Conservation (phyloP, 805 yeast species). For the Metschnikowia shivogae region DNA sequence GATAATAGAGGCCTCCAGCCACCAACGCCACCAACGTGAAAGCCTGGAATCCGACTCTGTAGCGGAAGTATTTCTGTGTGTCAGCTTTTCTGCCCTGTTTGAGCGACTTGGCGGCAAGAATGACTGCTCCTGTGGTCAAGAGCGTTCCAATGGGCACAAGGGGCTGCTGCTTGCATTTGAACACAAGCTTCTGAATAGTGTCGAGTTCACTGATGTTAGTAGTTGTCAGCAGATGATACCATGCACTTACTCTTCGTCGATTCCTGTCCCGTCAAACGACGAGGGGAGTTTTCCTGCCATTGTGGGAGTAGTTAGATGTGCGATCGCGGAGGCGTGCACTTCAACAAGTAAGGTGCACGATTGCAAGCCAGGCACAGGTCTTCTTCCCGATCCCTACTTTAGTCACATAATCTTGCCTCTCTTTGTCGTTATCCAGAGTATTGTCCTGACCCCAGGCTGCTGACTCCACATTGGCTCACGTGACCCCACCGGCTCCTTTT, state of each 20-base stretch:
- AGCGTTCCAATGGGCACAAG: conserved; percentile 80
- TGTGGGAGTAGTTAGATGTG: not conserved
- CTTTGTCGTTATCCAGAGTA: too few species aligned
- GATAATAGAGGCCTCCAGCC: conserved; percentile 71
- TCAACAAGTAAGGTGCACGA: not conserved
- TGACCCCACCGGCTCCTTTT: too few species aligned
- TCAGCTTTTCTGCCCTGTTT: conserved; percentile 65
- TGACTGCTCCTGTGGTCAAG: conserved; percentile 76
- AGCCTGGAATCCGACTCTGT: conserved; percentile 86
- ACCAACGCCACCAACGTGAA: conserved; percentile 78
- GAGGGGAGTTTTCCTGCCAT: conserved; percentile 37
- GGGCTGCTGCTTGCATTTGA: conserved; percentile 79
- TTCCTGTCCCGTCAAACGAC: conserved; percentile 38
- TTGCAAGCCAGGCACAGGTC: too few species aligned
- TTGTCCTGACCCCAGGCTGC: too few species aligned
- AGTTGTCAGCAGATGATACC: conserved; percentile 1
- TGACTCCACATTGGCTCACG: too few species aligned
- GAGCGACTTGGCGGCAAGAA: conserved; percentile 72
- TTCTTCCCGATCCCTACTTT: too few species aligned
- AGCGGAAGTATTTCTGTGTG: conserved; percentile 84
- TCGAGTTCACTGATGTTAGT: conserved; percentile 31
- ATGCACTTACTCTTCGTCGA: conserved; percentile 46
- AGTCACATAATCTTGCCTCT: too few species aligned
- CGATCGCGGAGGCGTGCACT: conserved; percentile 4
- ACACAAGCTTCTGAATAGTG: conserved; percentile 53